A percentile compares a stretch with the other conserved stretches of the same genome.
These are phyloP conservation scores for Suillus cothurnatus DNA, from an alignment of 768 basidiomycete species.

Conservation along the genomic window DNA sequence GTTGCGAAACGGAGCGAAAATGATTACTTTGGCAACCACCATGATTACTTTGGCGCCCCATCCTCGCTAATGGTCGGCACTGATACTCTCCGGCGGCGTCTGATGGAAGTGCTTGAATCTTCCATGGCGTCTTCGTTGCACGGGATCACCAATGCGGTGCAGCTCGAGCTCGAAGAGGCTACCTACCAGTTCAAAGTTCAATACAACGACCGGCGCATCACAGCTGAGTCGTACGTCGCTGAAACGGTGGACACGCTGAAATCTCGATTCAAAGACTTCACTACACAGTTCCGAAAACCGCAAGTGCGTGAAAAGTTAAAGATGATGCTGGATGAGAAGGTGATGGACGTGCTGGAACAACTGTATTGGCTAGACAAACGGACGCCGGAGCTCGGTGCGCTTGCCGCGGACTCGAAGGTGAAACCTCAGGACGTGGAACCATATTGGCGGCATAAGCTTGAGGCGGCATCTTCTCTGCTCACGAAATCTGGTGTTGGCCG, in stretches of 20 bases:
- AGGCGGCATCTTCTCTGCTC: constrained; percentile 88
- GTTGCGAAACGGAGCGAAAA: constrained; percentile 59
- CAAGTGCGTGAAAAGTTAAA: constrained; percentile 72
- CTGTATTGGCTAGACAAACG: constrained; percentile 96
- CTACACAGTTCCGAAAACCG: constrained; percentile 84
- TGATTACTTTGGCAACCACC: constrained; percentile 67
- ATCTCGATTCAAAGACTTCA: constrained; percentile 83
- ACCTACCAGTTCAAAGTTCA: constrained; percentile 99
- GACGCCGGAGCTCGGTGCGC: constrained; percentile 66
- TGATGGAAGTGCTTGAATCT: constrained; percentile 98
- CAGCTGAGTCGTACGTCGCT: constrained; percentile 96
- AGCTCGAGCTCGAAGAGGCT: constrained; percentile 95
- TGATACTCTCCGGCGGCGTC: constrained; percentile 80
- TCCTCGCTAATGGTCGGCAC: constrained; percentile 87
- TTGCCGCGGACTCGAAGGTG: constrained; percentile 71
- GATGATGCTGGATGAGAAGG: constrained; percentile 90
- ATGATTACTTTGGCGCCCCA: constrained; percentile 60
- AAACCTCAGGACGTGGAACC: constrained; percentile 79
- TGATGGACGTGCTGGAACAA: constrained; percentile 96
- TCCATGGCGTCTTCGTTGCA: constrained; percentile 97
- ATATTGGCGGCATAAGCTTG: constrained; percentile 96
- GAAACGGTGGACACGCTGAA: constrained; percentile 96
- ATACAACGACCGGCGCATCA: constrained; percentile 93
- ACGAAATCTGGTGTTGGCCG: constrained; percentile 97
- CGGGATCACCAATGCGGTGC: constrained; percentile 93